Percentiles rank a stretch among this genome's conserved stretches.
Conservation (phyloP, 257 asterid species). For the Petunia secreta region DNA sequence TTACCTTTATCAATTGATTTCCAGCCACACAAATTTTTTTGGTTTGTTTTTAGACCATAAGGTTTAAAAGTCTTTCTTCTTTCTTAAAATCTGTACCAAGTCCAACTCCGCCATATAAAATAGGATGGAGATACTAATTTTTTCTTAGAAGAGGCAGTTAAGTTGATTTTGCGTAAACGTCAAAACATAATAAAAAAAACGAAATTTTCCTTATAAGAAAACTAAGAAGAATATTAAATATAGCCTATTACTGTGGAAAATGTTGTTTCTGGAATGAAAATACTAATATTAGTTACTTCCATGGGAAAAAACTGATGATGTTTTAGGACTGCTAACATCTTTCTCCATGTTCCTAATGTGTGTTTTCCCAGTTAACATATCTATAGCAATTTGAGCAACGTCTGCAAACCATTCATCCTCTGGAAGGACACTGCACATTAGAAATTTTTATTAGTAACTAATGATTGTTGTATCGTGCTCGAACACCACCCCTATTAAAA, state of each 20-base stretch:
- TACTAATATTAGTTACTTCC: constrained; percentile 49
- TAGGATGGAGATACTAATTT: too few species aligned
- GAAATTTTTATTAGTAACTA: neutral
- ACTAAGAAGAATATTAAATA: neutral
- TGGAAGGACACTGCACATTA: constrained; percentile 58
- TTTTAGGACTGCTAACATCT: constrained; percentile 64
- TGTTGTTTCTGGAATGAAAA: neutral
- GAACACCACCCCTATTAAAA: too few species aligned
- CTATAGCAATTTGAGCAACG: constrained; percentile 86
- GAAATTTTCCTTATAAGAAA: neutral
- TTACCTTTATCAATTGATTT: too few species aligned
- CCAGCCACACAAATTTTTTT: too few species aligned
- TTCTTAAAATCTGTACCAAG: too few species aligned
- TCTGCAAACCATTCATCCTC: constrained; percentile 98
- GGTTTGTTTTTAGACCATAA: too few species aligned
- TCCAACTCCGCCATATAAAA: too few species aligned
- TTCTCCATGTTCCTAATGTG: constrained; percentile 52
- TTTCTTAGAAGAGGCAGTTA: too few species aligned
- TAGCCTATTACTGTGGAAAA: neutral
- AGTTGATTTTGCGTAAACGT: too few species aligned
- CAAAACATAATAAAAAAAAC: neutral
- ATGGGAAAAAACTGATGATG: constrained; percentile 73
- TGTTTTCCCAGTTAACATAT: constrained; percentile 72
- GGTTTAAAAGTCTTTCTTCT: too few species aligned
- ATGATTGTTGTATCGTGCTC: too few species aligned